phyloP scores from a whole-genome alignment of 108 stramenopile species.

The Nannochloropsis gaditana region DNA sequence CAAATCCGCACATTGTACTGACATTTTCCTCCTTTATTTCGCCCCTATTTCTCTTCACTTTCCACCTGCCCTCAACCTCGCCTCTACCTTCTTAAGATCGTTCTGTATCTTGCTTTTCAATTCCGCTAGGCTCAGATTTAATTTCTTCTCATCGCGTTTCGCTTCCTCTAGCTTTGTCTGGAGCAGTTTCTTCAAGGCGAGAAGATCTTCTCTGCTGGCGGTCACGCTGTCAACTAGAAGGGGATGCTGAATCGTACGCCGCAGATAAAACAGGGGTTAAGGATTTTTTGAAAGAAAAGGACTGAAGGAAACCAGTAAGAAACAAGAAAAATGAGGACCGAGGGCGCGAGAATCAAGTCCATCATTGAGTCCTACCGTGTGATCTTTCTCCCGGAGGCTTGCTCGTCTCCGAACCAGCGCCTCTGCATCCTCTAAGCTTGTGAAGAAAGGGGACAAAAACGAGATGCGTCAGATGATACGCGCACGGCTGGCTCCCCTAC shows the following conservation, averaged over 20 bases:
- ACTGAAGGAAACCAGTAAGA: neutral
- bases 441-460: neutral
- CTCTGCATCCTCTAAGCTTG: neutral
- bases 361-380: neutral
- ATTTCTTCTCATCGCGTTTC: neutral
- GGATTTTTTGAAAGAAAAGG: neutral
- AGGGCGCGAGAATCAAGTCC: neutral
- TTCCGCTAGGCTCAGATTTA: neutral
- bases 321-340: neutral
- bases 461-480: neutral
- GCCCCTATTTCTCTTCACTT: neutral
- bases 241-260: neutral
- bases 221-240: neutral
- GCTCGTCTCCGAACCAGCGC: neutral
- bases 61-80: neutral
- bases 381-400: neutral
- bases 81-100: neutral
- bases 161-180: neutral
- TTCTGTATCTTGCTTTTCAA: neutral
- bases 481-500: neutral
- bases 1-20: no score
- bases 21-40: neutral
- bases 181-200: neutral
- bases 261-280: neutral
- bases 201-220: neutral